Base-by-base conservation (phyloP, 805 yeast species). In the Wickerhamomyces xylosicus region DNA sequence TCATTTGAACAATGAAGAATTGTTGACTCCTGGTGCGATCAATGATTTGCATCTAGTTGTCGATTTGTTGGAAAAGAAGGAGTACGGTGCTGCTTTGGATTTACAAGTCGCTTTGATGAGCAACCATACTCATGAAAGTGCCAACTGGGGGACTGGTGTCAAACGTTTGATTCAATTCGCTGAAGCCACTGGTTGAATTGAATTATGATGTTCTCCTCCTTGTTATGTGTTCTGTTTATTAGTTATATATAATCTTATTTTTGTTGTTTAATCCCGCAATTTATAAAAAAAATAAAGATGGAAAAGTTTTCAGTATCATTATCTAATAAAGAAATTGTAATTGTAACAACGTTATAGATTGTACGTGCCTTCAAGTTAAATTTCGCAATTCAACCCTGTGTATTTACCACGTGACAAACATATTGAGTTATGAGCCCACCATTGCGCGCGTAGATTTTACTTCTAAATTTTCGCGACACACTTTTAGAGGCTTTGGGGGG, bases 61-160 rank as follows among this genome's bases (percentile, higher is more conserved):
- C 16, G 60, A 54, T 9, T 63, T 75, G 1, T 58, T 92, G 48
- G 66, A 63, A 16, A 58, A 53, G 10, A 69, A 70, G 43, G 79
- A 85, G 42, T 84, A 64, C 54, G 57, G 60, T 4, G 63, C 63
- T 14, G 97, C 97, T 1, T 60, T 69, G 38, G 58, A 68, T 2
- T 49, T 74, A 27, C 76, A 74, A 44, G 57, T 67, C 28, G 74
- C 76, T 37, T 71, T 92, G 43, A 73, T 82, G 18, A 70, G 85
- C 7, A 70, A 73, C 29, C 70, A 74, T 45, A 71, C 79, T 19
- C 74, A 71, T 19, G 95, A 89, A 58, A 75, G 82, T 46, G 96
- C 95, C 13, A 77, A 81, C 52, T 92, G 98, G 98, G 74, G 83
- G 64, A 75, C 83, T 25, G 98, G 98, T 50, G 80, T 92, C 35